Evolutionary conservation across 805 yeast genomes (phyloP), one percentile per base, ranked within the genome.

Genomic region (Metschnikowia cerradonensis): DNA sequence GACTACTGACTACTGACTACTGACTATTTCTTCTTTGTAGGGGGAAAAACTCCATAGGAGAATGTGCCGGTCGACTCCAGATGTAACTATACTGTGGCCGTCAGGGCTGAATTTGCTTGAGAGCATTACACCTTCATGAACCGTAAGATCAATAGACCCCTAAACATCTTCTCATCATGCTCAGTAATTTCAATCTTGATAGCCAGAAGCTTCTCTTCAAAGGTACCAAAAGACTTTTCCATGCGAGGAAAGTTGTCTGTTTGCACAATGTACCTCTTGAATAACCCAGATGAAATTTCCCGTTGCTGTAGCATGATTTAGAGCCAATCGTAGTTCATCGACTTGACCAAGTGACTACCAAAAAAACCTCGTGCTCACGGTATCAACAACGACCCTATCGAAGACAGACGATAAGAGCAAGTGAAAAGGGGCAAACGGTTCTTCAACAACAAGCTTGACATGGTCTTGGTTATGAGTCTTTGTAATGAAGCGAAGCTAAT

Each of bases 261-360:
- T 31, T 43, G 45, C 22, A 51, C 37, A 33, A 58, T 52, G 36
- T 54, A 58, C 32, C 53, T 60, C 17, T 48, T 54, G 34, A 58
- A 59, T 36, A 60, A 45, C 17, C 45, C 52, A 30, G 55, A 50
- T 38, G 65, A 41, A 3, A 52, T 19, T 17, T 63, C 63, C 45
- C 59, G 63, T 45, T 69, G 64, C 45, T 62, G 58, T 40, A 69
- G 59, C 34, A 69, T 53, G 11, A 58, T 52, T 52, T 67, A 67
- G 17, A 68, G 56, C 54, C 68, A 62, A 44, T 68, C 71, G 47
- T 60, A 67, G 50, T 61, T 68, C 33, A 66, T 54, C 3, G 70
- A 52, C 50, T 59, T 60, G 37, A 58, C 56, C 10, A 58, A 38
- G 44, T 61, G 65, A 15, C 50, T 48, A 3, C 67, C 67, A 1